A percentile compares a stretch with the other conserved stretches of the same genome.
Evolutionary conservation across 768 basidiomycete genomes (phyloP).

Genomic region (Leucogyrophana mollusca): DNA sequence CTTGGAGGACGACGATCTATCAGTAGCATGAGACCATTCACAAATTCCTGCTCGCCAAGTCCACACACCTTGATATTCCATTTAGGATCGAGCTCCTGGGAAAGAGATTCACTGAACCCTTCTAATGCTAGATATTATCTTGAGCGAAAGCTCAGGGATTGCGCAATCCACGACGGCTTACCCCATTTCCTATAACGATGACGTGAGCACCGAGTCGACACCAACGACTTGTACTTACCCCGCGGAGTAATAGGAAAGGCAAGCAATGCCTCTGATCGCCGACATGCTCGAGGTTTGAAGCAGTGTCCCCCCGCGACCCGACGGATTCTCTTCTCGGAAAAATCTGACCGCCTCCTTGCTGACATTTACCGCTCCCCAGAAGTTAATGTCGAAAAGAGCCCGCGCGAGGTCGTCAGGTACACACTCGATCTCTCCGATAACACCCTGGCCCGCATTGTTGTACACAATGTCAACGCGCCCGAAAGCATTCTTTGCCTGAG

Average conservation of each 20-base stretch:
- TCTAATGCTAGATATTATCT: conserved; percentile 15
- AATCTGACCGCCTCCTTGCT: conserved; percentile 26
- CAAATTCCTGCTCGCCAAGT: neutral
- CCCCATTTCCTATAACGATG: conserved; percentile 14
- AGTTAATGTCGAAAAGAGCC: conserved; percentile 29
- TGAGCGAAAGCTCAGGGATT: neutral
- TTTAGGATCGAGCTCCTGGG: conserved; percentile 18
- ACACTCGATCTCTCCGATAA: conserved; percentile 23
- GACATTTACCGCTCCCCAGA: conserved; percentile 28
- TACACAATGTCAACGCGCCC: conserved; percentile 17
- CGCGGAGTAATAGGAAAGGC: conserved; percentile 20
- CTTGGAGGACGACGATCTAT: neutral
- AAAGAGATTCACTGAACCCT: conserved; percentile 16
- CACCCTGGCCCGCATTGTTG: conserved; percentile 27
- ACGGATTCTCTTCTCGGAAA: conserved; percentile 30
- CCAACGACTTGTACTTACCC: conserved; percentile 6
- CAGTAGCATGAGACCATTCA: neutral
- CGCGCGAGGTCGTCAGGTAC: conserved; percentile 21
- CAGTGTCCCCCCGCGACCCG: conserved; percentile 30
- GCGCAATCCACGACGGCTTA: neutral
- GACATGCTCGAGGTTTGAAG: conserved; percentile 20
- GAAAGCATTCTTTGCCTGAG: conserved; percentile 6
- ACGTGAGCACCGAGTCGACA: neutral
- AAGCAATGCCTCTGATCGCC: conserved; percentile 16
- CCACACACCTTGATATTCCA: conserved; percentile 26